Evolutionary conservation across 306 rosid genomes (phyloP), one percentile per base, ranked within the genome.

Genomic region (Sophora flavescens): DNA sequence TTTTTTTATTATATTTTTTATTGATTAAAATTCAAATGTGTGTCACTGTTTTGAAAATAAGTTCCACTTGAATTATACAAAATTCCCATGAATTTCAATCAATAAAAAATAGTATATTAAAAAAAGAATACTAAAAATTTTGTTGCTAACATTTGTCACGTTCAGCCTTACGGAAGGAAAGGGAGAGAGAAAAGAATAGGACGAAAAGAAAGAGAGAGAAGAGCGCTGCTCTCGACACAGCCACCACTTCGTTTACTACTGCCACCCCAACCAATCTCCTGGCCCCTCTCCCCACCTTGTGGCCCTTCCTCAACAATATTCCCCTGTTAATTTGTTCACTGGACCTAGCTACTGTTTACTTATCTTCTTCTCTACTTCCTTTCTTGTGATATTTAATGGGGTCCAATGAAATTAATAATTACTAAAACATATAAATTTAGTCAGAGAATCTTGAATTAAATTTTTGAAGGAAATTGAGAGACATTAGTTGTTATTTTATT

Each of bases 171-270:
- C n/a, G n/a, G n/a, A 22, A 67, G 53, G 45, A 74, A 59, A 42
- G 14, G 66, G 61, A 52, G 33, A 61, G 33, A 1, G 75, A 52
- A 16, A 26, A 63, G 6, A 67, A 6, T 10, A 26, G 17, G n/a
- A 28, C 13, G 8, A 51, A 3, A n/a, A 41, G 32, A 45, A 13
- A 71, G 5, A 14, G 35, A 36, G 56, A 30, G 68, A 48, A 64
- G 8, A n/a, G 64, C 26, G 33, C 45, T 72, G 81, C 28, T 70
- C 80, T 80, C n/a, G 82, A 84, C 84, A 77, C 18, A 78, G 84
- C 89, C 87, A 74, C 68, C 78, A 82, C 73, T 81, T 53, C 70
- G 70, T 74, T 51, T 58, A 75, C 82, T 63, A 71, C 84, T 62
- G 82, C 82, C 81, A 76, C 74, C 80, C 58, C 45, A 65, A 51